Evolutionary conservation across 495 filamentous ascomycete species (phyloP).

Genomic region (Elaphomyces granulatus): DNA sequence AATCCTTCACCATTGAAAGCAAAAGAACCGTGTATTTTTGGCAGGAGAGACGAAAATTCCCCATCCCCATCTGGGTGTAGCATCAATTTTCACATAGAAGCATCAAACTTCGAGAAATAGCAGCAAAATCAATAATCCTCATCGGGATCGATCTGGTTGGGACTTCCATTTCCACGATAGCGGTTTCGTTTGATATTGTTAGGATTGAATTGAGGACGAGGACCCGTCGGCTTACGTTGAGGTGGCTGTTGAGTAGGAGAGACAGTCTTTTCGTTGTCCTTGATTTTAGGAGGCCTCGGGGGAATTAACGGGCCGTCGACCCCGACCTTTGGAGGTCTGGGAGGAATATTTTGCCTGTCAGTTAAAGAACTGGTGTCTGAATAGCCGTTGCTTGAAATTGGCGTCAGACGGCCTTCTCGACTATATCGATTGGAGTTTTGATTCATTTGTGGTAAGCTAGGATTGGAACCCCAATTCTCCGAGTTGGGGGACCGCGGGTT

Average conservation of each 20-base stretch:
- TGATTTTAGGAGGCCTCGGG: conserved; percentile 31
- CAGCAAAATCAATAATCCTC: conserved; percentile 23
- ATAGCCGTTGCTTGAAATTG: conserved; percentile 38
- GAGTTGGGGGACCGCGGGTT: conserved; percentile 52
- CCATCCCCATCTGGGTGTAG: too few species aligned
- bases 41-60: too few species aligned
- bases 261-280: conserved; percentile 21
- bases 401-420: conserved; percentile 29
- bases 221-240: conserved; percentile 39
- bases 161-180: conserved; percentile 35
- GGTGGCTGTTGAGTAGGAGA: conserved; percentile 27
- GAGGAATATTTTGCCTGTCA: conserved; percentile 21
- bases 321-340: conserved; percentile 39
- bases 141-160: conserved; percentile 33
- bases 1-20: too few species aligned
- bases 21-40: too few species aligned
- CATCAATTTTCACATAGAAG: too few species aligned
- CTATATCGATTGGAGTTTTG: conserved; percentile 29
- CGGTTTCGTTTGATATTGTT: conserved; percentile 29
- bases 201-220: conserved; percentile 36
- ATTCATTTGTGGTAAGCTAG: conserved; percentile 30
- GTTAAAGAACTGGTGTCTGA: conserved; percentile 28
- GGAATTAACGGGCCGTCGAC: conserved; percentile 39
- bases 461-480: conserved; percentile 57
- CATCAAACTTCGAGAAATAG: too few species aligned